Base-by-base conservation (phyloP, 2,329 filamentous ascomycete species). In the Periconia digitata region DNA sequence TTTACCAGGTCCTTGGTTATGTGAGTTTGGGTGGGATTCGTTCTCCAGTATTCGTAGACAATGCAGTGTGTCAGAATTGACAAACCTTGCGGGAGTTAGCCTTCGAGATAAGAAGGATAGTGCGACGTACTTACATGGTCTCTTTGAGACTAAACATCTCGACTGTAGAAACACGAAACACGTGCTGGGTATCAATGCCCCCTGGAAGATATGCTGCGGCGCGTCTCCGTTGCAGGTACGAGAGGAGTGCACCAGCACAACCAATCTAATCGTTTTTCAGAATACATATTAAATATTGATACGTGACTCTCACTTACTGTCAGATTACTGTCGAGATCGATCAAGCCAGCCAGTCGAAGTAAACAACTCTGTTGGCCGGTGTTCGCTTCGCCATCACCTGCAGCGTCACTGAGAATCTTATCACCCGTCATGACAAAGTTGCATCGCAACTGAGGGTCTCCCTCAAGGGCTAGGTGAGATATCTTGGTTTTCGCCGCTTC, bases 201-300 rank as follows among this genome's bases (percentile, higher is more conserved):
- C 82, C 80, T 1, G 84, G 81, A 2, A 86, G 73, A 60, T 84
- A 86, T 29, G 83, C 79, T 2, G 81, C 78, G 34, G 84, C 81
- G 63, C 80, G 80, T 58, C 84, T 80, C 44, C 89, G 84, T 59
- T 90, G 84, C 20, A 96, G 71, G 55, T 95, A 89, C 5, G 82
- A 80, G n/a, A 97, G 73, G 2, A 97, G 74, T 21, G 92, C 92
- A n/a, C 92, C 90, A 21, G 87, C 88, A 71, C 94, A 97, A 3
- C 90, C 89, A 40, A 95, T 76, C 75, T 85, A 47, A n/a, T 4
- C 8, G 18, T 29, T 47, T 46, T 6, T 43, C n/a, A 63, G 37
- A 55, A 46, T 22, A 34, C 20, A 6, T 3, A n/a, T n/a, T 27
- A 17, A n/a, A 40, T 3, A 40, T 37, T 34, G 4, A 17, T 13